Conservation (phyloP, 257 asterid genomes). For the Solanum phureja region DNA sequence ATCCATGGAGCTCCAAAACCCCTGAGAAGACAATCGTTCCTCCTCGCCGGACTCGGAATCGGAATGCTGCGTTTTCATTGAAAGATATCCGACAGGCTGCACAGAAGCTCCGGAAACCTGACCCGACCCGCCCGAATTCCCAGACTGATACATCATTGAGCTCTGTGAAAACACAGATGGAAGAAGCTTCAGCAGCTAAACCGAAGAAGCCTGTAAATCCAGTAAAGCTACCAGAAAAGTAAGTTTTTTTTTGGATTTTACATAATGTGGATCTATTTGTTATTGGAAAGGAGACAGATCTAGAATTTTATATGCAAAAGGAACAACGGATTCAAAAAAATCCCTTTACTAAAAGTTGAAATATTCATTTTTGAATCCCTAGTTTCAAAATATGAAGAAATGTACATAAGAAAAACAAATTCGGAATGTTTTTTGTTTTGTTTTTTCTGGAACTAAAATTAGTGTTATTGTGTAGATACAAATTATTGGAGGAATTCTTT, state of each 20-base stretch:
- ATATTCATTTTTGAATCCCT: neutral
- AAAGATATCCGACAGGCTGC: slow-evolving; percentile 32
- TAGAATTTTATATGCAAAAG: neutral
- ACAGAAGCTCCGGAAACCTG: slow-evolving; percentile 32
- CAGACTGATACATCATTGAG: neutral
- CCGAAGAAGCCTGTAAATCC: slow-evolving; percentile 13
- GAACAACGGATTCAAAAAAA: neutral
- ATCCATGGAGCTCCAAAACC: slow-evolving; percentile 45
- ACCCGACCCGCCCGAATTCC: slow-evolving; percentile 2
- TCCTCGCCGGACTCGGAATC: slow-evolving; percentile 42
- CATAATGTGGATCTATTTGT: neutral
- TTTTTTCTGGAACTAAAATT: neutral
- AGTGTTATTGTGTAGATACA: slow-evolving; percentile 42
- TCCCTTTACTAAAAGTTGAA: neutral
- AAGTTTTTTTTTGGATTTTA: neutral
- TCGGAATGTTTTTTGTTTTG: neutral
- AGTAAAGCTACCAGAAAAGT: neutral
- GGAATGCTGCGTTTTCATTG: slow-evolving; percentile 37
- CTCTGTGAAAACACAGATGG: neutral
- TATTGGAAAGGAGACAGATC: neutral
- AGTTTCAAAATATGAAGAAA: neutral
- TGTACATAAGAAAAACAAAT: neutral
- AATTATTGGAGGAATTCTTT: slow-evolving; percentile 62
- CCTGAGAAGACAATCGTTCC: slow-evolving; percentile 51
- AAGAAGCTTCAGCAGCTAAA: neutral